Conservation (phyloP, 345 rosid species). For the Eucalyptus leucophloia region DNA sequence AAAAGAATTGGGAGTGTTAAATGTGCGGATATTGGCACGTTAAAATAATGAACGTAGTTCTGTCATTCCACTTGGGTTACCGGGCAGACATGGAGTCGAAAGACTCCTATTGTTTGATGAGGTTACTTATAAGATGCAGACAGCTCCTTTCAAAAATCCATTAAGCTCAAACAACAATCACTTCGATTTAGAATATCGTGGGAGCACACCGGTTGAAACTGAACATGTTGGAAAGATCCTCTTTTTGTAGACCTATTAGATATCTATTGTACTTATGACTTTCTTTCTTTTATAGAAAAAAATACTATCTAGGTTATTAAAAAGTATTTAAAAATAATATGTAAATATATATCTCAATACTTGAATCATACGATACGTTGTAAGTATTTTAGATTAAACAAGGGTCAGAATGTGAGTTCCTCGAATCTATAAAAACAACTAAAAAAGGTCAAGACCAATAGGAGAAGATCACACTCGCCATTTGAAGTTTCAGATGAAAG, state of each 20-base stretch:
- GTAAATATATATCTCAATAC: not conserved
- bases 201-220: not conserved
- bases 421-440: not conserved
- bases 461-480: not conserved
- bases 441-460: not conserved
- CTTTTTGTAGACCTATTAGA: not conserved
- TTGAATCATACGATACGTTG: not conserved
- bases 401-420: not conserved
- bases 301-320: not conserved
- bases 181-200: not conserved
- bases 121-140: not conserved
- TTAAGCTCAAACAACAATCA: not conserved
- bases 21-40: rapidly evolving
- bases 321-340: not conserved
- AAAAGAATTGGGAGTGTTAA: no score
- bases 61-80: no score
- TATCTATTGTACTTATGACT: not conserved
- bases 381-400: not conserved
- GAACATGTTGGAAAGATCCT: not conserved
- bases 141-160: not conserved
- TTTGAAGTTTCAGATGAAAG: not conserved
- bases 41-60: no score
- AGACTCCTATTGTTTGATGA: no score
- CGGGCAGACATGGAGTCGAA: no score
- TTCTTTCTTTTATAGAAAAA: not conserved